phyloP scores from a whole-genome alignment of 352 stramenopile species.

The Globisporangium alternatum region DNA sequence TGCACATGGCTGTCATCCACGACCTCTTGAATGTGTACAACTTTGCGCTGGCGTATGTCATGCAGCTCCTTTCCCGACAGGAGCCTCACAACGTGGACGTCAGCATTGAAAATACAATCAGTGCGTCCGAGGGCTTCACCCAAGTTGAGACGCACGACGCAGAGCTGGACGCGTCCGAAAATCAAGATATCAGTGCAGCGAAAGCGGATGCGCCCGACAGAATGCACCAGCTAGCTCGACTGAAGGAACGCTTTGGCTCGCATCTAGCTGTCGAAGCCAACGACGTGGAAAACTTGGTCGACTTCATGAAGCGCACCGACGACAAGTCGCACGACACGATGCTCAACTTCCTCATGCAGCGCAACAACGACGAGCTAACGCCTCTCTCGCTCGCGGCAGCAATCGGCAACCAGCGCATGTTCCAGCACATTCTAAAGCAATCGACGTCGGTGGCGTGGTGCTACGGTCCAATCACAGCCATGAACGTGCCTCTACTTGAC shows the following conservation, averaged over 20 bases:
- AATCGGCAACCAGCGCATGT: conserved; percentile 50
- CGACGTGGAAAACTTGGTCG: conserved; percentile 18
- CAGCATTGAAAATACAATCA: conserved; percentile 12
- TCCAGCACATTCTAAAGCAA: conserved; percentile 52
- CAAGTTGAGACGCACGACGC: conserved; percentile 1
- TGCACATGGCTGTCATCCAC: conserved; percentile 59
- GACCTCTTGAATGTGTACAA: conserved; percentile 53
- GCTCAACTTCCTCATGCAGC: conserved; percentile 39
- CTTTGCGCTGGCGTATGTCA: conserved; percentile 53
- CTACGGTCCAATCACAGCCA: conserved; percentile 54
- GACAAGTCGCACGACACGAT: conserved; percentile 33
- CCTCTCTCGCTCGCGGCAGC: conserved; percentile 55
- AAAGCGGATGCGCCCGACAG: too few relatives aligned
- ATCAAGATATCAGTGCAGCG: neutral
- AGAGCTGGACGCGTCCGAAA: neutral
- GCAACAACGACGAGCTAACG: conserved; percentile 50
- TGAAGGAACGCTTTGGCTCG: neutral
- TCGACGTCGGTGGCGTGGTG: conserved; percentile 45
- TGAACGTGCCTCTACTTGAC: conserved; percentile 48
- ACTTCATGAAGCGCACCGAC: conserved; percentile 31
- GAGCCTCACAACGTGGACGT: conserved; percentile 2
- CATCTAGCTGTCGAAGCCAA: neutral
- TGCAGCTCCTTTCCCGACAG: conserved; percentile 26
- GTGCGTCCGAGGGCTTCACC: conserved; percentile 4
- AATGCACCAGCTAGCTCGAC: neutral